phyloP scores from a whole-genome alignment of 306 rosid species.

The Cercis canadensis region DNA sequence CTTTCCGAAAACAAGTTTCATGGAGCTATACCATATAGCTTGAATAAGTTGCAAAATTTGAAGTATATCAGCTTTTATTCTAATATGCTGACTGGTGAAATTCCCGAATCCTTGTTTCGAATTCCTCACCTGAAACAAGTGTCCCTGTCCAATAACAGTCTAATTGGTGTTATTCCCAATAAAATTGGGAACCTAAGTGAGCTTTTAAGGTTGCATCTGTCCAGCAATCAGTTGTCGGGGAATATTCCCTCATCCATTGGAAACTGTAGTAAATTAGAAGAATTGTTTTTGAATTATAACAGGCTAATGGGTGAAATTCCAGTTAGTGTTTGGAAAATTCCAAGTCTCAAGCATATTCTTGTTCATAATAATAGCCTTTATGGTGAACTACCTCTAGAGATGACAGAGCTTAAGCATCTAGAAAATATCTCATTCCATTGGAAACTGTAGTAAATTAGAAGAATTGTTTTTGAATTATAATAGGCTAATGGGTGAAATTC shows the following conservation, averaged over 20 bases:
- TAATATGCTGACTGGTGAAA: slow-evolving; percentile 48
- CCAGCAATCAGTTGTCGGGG: slow-evolving; percentile 46
- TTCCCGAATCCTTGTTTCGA: slow-evolving; percentile 56
- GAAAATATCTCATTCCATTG: slow-evolving; percentile 52
- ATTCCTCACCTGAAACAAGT: slow-evolving; percentile 44
- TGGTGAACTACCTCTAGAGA: slow-evolving; percentile 59
- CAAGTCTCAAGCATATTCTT: slow-evolving; percentile 48
- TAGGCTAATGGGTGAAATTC: slow-evolving; percentile 60
- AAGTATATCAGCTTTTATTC: slow-evolving; percentile 25
- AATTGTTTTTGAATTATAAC: slow-evolving; percentile 41
- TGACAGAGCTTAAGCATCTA: slow-evolving; percentile 58
- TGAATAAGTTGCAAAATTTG: slow-evolving; percentile 38
- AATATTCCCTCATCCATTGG: slow-evolving; percentile 56
- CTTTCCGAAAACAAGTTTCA: slow-evolving; percentile 46
- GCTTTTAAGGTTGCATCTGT: slow-evolving; percentile 37
- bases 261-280: slow-evolving; percentile 51
- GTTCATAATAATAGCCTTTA: slow-evolving; percentile 57
- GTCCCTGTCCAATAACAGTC: slow-evolving; percentile 38
- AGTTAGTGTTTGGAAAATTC: slow-evolving; percentile 66
- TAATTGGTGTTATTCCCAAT: slow-evolving; percentile 55
- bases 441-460: slow-evolving; percentile 51
- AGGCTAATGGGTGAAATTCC: slow-evolving; percentile 65
- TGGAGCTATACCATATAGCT: slow-evolving; percentile 51
- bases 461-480: slow-evolving; percentile 44
- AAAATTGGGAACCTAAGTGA: slow-evolving; percentile 54